Evolutionary conservation across 1,284 basidiomycete species (phyloP).

Genomic region (Cryptococcus maquisensis): DNA sequence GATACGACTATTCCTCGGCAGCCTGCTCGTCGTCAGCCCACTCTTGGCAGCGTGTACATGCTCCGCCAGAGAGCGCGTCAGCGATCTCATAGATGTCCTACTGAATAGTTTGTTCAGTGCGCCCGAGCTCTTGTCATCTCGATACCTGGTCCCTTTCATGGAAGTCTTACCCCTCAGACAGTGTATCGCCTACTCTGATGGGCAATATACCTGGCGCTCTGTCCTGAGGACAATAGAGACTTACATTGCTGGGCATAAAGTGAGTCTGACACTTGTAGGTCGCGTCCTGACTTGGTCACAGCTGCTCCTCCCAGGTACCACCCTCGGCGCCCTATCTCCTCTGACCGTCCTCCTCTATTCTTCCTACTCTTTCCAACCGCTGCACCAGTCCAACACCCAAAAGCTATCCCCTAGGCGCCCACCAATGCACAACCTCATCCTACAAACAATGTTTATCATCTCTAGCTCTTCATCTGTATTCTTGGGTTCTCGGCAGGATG

Average conservation of each 20-base stretch:
- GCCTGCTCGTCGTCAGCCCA: too few relatives aligned
- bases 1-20: too few relatives aligned
- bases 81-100: too few relatives aligned
- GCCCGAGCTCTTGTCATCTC: too few relatives aligned
- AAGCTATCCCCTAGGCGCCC: background rate
- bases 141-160: background rate
- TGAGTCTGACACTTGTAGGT: background rate
- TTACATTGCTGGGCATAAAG: background rate
- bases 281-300: background rate
- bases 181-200: background rate
- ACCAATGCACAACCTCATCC: conserved; percentile 5
- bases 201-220: background rate
- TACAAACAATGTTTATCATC: background rate
- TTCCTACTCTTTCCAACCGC: conserved; percentile 3
- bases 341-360: conserved; percentile 5
- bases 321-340: conserved; percentile 2
- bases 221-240: background rate
- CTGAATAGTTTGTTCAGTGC: too few relatives aligned
- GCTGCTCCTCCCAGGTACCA: background rate
- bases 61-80: too few relatives aligned
- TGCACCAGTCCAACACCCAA: background rate
- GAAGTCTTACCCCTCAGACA: background rate
- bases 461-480: conserved; percentile 4
- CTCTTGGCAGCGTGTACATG: too few relatives aligned
- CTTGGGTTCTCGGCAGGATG: background rate